A percentile compares a stretch with the other conserved stretches of the same genome.
Conservation (phyloP, 768 basidiomycete species). For the Ramaria sp. region DNA sequence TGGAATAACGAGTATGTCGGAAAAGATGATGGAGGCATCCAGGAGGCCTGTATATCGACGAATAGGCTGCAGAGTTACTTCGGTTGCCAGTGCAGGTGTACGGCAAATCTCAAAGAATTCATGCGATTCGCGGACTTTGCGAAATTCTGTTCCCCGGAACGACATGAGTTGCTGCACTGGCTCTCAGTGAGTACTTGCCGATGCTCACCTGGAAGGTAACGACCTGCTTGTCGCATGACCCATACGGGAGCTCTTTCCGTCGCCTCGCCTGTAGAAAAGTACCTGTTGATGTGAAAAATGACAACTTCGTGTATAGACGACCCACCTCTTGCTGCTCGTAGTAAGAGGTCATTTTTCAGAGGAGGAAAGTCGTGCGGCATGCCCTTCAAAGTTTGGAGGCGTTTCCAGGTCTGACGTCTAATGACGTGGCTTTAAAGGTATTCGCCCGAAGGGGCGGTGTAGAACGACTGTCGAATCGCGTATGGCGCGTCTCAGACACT, state of each 20-base stretch:
- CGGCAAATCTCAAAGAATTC: constrained; percentile 95
- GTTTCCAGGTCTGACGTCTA: neutral
- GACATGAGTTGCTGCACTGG: neutral
- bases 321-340: constrained; percentile 78
- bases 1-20: constrained; percentile 94
- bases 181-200: neutral
- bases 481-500: neutral
- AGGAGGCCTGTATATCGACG: constrained; percentile 75
- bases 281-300: neutral
- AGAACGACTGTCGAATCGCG: neutral
- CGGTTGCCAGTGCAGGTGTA: constrained; percentile 78
- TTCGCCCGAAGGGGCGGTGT: neutral
- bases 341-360: constrained; percentile 76
- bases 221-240: constrained; percentile 97
- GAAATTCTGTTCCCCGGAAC: constrained; percentile 57
- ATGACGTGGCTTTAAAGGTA: neutral
- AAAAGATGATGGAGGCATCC: constrained; percentile 97
- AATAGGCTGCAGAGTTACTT: constrained; percentile 91
- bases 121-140: constrained; percentile 71
- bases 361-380: constrained; percentile 41
- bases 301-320: neutral
- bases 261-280: constrained; percentile 46
- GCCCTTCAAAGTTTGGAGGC: neutral
- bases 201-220: constrained; percentile 78
- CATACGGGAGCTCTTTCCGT: constrained; percentile 94